These are phyloP conservation scores for Backusella tarrabulga DNA, from an alignment of 192 early-diverging fungal species.

Conservation along the genomic window DNA sequence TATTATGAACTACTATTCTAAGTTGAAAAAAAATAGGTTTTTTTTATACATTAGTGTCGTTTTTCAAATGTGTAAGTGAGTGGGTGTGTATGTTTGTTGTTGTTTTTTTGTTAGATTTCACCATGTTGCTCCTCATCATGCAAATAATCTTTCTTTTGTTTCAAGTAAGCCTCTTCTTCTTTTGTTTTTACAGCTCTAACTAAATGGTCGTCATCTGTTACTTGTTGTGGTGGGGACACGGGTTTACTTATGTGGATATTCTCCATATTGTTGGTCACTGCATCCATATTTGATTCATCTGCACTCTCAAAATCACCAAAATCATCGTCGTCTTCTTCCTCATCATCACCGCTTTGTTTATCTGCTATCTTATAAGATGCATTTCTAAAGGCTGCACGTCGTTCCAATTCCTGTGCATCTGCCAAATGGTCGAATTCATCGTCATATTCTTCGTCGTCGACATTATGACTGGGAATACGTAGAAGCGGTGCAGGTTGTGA, in stretches of 20 bases:
- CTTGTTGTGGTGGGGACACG: not conserved
- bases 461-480: constrained; percentile 15
- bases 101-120: constrained; percentile 22
- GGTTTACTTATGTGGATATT: not conserved
- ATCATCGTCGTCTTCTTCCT: constrained; percentile 18
- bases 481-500: not conserved
- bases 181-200: constrained; percentile 26
- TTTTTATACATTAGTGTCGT: not conserved
- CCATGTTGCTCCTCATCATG: constrained; percentile 28
- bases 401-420: constrained; percentile 22
- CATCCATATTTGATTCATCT: not conserved
- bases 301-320: constrained; percentile 31
- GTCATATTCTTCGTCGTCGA: constrained; percentile 19
- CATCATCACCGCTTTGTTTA: not conserved
- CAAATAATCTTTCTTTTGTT: constrained; percentile 9
- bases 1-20: constrained; percentile 1
- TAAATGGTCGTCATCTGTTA: constrained; percentile 13
- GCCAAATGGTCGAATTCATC: constrained; percentile 25
- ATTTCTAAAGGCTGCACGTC: constrained; percentile 20
- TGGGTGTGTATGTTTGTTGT: not conserved
- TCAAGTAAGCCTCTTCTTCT: constrained; percentile 19
- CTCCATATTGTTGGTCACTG: constrained; percentile 5
- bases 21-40: not conserved
- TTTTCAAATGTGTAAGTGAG: not conserved
- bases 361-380: not conserved